Evolutionary conservation across 1,284 basidiomycete species (phyloP).

Genomic region (Singerocomus inundabilis): DNA sequence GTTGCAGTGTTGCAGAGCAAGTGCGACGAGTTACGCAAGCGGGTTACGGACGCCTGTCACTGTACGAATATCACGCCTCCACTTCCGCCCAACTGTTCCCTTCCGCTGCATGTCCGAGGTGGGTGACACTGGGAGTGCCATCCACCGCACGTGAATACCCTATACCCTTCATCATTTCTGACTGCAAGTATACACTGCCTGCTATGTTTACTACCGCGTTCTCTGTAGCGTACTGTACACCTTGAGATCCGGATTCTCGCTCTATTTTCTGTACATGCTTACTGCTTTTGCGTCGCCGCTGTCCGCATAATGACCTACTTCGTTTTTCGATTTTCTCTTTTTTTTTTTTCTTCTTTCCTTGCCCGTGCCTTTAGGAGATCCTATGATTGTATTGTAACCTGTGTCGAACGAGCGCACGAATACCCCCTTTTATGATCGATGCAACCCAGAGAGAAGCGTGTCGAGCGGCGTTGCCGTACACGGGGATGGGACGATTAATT

Average conservation of each 20-base stretch:
- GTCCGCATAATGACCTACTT: constrained; percentile 20
- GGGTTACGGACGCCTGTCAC: constrained; percentile 47
- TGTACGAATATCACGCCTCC: constrained; percentile 42
- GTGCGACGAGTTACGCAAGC: constrained; percentile 45
- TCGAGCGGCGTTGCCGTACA: constrained; percentile 16
- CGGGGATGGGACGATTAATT: constrained; percentile 16
- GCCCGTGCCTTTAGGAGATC: not conserved
- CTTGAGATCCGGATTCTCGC: constrained; percentile 1
- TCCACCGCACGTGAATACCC: constrained; percentile 12
- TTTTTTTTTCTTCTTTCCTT: not conserved
- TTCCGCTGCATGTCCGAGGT: constrained; percentile 35
- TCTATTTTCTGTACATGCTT: constrained; percentile 6
- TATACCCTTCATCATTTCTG: constrained; percentile 29
- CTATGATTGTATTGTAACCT: constrained; percentile 18
- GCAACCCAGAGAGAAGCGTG: constrained; percentile 9
- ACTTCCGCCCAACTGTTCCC: constrained; percentile 36
- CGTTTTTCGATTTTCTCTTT: not conserved
- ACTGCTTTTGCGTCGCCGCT: constrained; percentile 3
- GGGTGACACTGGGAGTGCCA: constrained; percentile 18
- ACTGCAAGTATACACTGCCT: constrained; percentile 26
- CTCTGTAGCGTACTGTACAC: constrained; percentile 33
- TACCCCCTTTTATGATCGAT: too few relatives aligned
- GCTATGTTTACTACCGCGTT: constrained; percentile 30
- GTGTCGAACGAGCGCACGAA: constrained; percentile 10
- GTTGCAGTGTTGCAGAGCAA: constrained; percentile 44